These are phyloP conservation scores for Tetrahymena elliotti DNA, from an alignment of 73 alveolate genomes.

Conservation along the genomic window DNA sequence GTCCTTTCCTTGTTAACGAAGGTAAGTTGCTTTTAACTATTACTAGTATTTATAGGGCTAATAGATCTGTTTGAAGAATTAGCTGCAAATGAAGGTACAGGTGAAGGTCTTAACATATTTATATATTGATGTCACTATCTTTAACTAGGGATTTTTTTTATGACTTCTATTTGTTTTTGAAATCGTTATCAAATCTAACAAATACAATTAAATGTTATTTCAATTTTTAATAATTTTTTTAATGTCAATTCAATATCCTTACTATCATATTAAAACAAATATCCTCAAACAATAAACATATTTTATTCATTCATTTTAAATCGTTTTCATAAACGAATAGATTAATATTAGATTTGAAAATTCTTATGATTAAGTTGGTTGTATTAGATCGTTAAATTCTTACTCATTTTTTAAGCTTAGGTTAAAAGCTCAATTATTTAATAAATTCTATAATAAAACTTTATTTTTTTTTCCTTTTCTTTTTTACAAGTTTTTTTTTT, in stretches of 20 bases:
- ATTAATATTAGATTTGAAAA: neutral
- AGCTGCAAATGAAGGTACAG: neutral
- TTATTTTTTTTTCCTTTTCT: too few relatives aligned
- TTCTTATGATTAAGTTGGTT: neutral
- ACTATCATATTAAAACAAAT: neutral
- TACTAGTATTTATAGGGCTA: neutral
- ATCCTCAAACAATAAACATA: too few relatives aligned
- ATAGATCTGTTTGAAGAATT: neutral
- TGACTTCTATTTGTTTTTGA: neutral
- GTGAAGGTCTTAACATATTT: neutral
- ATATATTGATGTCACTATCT: neutral
- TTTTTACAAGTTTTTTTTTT: too few relatives aligned
- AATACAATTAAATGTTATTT: neutral
- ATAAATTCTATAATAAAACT: too few relatives aligned
- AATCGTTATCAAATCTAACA: neutral
- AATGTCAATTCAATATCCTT: neutral
- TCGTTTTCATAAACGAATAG: neutral
- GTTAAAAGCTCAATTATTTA: too few relatives aligned
- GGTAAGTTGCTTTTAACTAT: neutral
- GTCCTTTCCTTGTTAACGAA: neutral
- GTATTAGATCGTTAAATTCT: neutral
- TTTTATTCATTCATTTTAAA: too few relatives aligned
- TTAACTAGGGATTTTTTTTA: too few relatives aligned
- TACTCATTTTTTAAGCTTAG: too few relatives aligned
- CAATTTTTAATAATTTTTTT: too few relatives aligned